A percentile compares a stretch with the other conserved stretches of the same genome.
phyloP scores from a whole-genome alignment of 192 early-diverging fungal species.

The Entrophospora sp. region DNA sequence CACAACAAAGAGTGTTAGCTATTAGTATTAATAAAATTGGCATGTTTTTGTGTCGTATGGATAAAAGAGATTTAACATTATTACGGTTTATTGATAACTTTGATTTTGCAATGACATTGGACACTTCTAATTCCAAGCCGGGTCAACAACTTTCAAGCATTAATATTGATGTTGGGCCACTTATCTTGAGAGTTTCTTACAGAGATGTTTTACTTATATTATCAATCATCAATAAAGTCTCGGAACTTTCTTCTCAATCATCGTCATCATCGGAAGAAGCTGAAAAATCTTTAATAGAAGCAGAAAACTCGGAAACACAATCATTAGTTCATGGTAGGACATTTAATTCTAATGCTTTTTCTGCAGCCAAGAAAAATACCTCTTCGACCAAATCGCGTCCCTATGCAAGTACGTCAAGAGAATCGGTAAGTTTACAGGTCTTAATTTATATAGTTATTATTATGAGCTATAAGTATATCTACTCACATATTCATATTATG shows the following conservation, averaged over 20 bases:
- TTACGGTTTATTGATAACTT: conserved; percentile 88
- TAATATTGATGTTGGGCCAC: conserved; percentile 63
- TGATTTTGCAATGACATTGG: conserved; percentile 72
- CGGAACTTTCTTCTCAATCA: conserved; percentile 47
- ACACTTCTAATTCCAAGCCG: conserved; percentile 53
- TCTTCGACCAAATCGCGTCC: not conserved
- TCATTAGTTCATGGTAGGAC: too few species aligned
- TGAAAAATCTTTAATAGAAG: not conserved
- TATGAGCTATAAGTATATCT: too few species aligned
- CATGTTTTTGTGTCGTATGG: conserved; percentile 87
- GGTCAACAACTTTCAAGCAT: conserved; percentile 56
- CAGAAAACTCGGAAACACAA: conserved; percentile 14
- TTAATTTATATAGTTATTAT: too few species aligned
- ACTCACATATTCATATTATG: not conserved
- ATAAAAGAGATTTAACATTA: conserved; percentile 66
- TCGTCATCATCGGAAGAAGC: conserved; percentile 9
- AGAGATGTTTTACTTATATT: conserved; percentile 75
- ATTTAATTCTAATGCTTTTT: conserved; percentile 15
- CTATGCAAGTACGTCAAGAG: conserved; percentile 38
- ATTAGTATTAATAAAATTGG: conserved; percentile 73
- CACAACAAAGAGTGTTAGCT: conserved; percentile 69
- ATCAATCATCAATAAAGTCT: conserved; percentile 70
- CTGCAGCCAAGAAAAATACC: not conserved
- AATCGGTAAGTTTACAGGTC: conserved; percentile 49
- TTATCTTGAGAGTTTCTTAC: conserved; percentile 79